Evolutionary conservation across 805 yeast genomes (phyloP), one percentile per base, ranked within the genome.

Genomic region (Huiozyma naganishii): DNA sequence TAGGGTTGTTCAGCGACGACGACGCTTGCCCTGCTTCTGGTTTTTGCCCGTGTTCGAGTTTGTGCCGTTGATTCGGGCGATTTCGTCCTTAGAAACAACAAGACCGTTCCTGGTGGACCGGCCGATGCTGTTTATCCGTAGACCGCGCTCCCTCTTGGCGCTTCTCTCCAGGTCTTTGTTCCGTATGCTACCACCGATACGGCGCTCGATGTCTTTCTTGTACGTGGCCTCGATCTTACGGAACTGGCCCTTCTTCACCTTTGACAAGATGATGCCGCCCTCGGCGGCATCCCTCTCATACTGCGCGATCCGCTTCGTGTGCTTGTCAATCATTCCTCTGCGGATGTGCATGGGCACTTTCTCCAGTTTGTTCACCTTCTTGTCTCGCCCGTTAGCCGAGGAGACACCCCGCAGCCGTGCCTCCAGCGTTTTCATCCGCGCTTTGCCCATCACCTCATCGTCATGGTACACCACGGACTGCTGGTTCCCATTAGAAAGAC

Each of bases 291-390:
- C 88, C 41, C 71, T 67, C 59, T 85, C 95, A 55, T 70, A 76
- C 53, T 74, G 74, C 27, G 66, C 58, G 13, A 77, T 74, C 49
- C 77, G 74, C 17, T 65, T 59, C 32, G 72, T 63, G 39, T 80
- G 74, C 38, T 79, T 72, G 32, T 69, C 65, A 27, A 85, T 68
- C 80, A 89, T 83, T 2, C 95, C 95, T 57, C 83, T 84, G 44
- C 97, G 73, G 70, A 87, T 77, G 13, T 74, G 61, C 88, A 92
- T 89, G 17, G 97, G 95, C 77, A 87, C 85, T 41, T 79, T 83
- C 51, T 84, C 92, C 32, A 81, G 61, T 43, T 66, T 74, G 27
- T 41, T 45, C 3, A 39, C 42, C 36, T 48, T 52, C 53, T 57
- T 33, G 65, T 64, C 29, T 58, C 61, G 11, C 72, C 61, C 81